Percentiles rank a stretch among this genome's conserved stretches.
Evolutionary conservation across 179 eudicot species (phyloP).

Genomic region (Pouteria campechiana): DNA sequence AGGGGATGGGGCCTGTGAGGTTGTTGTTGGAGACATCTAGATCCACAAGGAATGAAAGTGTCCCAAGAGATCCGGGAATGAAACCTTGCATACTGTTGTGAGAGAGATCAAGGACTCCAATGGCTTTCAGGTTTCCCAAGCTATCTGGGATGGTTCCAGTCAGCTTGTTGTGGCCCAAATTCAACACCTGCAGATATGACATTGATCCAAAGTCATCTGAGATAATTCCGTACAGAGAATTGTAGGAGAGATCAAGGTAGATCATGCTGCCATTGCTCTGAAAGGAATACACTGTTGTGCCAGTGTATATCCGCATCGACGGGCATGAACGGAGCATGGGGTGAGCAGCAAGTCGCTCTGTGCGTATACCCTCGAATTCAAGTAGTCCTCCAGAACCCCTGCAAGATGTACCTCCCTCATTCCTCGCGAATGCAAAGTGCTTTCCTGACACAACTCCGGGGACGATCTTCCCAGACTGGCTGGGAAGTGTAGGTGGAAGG

Average conservation of each 20-base stretch:
- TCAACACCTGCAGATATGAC: constrained; percentile 28
- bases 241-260: constrained; percentile 47
- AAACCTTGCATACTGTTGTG: constrained; percentile 30
- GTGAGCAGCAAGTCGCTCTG: constrained; percentile 18
- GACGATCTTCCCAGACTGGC: constrained; percentile 22
- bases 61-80: constrained; percentile 41
- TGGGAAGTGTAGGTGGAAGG: constrained; percentile 23
- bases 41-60: constrained; percentile 35
- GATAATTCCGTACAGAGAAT: constrained; percentile 26
- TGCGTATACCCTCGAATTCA: constrained; percentile 36
- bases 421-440: constrained; percentile 38
- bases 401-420: constrained; percentile 47
- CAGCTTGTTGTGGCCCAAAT: constrained; percentile 40
- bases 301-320: constrained; percentile 31
- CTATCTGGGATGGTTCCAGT: constrained; percentile 30
- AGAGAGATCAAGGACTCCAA: constrained; percentile 41
- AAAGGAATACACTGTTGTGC: constrained; percentile 30
- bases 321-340: constrained; percentile 40
- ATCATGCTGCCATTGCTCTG: constrained; percentile 36
- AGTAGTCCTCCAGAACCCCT: constrained; percentile 44
- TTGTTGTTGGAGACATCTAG: constrained; percentile 48
- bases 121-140: constrained; percentile 25
- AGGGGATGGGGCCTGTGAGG: constrained; percentile 34
- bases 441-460: constrained; percentile 43
- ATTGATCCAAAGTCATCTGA: constrained; percentile 32